These are phyloP conservation scores for Amborella trichopoda DNA, from an alignment of 164 flowering plant species.

Conservation along the genomic window DNA sequence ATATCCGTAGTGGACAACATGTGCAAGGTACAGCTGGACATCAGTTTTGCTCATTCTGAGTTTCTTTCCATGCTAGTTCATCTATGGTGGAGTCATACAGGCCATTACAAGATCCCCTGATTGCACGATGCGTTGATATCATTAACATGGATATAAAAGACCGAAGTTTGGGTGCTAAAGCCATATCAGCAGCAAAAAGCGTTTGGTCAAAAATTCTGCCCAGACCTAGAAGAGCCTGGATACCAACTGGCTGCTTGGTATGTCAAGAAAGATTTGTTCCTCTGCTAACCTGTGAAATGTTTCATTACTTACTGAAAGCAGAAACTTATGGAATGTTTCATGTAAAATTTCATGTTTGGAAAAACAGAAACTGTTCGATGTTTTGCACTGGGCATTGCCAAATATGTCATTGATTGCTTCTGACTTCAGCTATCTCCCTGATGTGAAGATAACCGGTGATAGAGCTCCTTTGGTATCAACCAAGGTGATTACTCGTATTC, in stretches of 20 bases:
- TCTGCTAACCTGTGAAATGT: not conserved
- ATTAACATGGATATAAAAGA: constrained; percentile 32
- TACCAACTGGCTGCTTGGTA: constrained; percentile 98
- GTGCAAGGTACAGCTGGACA: too few relatives aligned
- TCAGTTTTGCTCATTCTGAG: not conserved
- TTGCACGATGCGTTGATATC: constrained; percentile 54
- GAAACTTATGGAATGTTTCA: too few relatives aligned
- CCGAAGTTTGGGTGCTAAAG: constrained; percentile 16
- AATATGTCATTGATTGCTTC: constrained; percentile 97
- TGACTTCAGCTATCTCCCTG: constrained; percentile 95
- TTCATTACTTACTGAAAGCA: not conserved
- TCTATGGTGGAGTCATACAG: constrained; percentile 45
- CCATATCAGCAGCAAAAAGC: constrained; percentile 25
- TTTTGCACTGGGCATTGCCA: constrained; percentile 68
- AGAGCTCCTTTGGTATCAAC: constrained; percentile 93
- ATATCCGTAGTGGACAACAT: too few relatives aligned
- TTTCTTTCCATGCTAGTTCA: constrained; percentile 12
- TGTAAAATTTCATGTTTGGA: constrained; percentile 3
- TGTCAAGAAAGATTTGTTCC: constrained; percentile 1
- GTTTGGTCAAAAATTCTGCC: constrained; percentile 74
- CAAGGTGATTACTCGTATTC: constrained; percentile 46
- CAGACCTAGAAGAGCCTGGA: constrained; percentile 75
- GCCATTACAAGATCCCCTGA: constrained; percentile 69
- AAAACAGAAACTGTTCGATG: constrained; percentile 71
- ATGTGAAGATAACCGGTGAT: constrained; percentile 80